phyloP scores from a whole-genome alignment of 1,284 basidiomycete species.

The Cronartium ribicola region DNA sequence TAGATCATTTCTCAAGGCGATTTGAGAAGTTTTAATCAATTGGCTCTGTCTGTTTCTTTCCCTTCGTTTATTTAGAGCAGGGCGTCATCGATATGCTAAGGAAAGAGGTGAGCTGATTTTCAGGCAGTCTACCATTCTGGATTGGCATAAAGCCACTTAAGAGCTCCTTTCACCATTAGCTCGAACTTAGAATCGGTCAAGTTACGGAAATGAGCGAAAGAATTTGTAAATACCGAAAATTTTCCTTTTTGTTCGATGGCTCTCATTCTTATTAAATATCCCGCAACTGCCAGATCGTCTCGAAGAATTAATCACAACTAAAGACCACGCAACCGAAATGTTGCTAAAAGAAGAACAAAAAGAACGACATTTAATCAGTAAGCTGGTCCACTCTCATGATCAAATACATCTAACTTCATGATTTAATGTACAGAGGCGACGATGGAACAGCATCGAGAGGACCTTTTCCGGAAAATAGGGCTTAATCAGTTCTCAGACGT shows the following conservation, averaged over 20 bases:
- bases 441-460: too few species aligned
- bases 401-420: too few species aligned
- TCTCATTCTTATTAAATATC: background rate
- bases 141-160: background rate
- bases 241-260: background rate
- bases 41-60: background rate
- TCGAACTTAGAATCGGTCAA: constrained; percentile 25
- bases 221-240: constrained; percentile 5
- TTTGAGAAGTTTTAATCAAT: background rate
- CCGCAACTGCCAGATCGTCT: background rate
- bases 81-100: constrained; percentile 31
- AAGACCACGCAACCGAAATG: background rate
- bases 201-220: constrained; percentile 16
- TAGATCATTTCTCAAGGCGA: background rate
- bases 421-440: too few species aligned
- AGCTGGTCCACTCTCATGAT: background rate
- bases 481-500: too few species aligned
- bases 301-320: too few species aligned
- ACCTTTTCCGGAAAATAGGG: too few species aligned
- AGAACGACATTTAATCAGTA: background rate
- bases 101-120: constrained; percentile 10
- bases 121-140: background rate
- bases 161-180: background rate
- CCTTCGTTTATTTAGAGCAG: constrained; percentile 17
- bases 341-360: background rate